Conservation (phyloP, 106 monocot genomes). For the Narthecium ossifragum region DNA sequence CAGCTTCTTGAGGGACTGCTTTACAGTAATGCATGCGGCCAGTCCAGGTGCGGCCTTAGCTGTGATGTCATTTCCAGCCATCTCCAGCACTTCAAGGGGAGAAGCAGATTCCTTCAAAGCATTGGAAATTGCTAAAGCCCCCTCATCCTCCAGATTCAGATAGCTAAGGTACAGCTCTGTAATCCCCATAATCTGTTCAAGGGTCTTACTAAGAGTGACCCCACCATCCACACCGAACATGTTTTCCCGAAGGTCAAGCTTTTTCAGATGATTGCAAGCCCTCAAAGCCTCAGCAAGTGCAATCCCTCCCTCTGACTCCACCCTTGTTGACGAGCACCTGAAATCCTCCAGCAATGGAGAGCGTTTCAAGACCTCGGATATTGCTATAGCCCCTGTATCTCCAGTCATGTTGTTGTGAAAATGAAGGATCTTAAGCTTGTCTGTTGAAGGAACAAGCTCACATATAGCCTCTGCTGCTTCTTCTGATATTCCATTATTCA, state of each 20-base stretch:
- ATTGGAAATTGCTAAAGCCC: slow-evolving; percentile 43
- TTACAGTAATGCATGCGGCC: slow-evolving; percentile 27
- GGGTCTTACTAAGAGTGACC: slow-evolving; percentile 43
- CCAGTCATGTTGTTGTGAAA: slow-evolving; percentile 89
- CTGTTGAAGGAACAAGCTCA: slow-evolving; percentile 76
- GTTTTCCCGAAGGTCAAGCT: slow-evolving; percentile 75
- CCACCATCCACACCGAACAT: slow-evolving; percentile 82
- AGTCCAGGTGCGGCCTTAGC: slow-evolving; percentile 31
- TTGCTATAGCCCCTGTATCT: slow-evolving; percentile 63
- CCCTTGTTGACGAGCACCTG: slow-evolving; percentile 83
- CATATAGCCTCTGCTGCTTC: slow-evolving; percentile 79
- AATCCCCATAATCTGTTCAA: slow-evolving; percentile 43
- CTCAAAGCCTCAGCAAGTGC: slow-evolving; percentile 56
- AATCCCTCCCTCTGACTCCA: slow-evolving; percentile 66
- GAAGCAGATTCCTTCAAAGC: slow-evolving; percentile 38
- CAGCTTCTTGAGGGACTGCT: slow-evolving; percentile 53
- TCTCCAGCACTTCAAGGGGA: slow-evolving; percentile 57
- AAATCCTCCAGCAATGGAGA: slow-evolving; percentile 67
- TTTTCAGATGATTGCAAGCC: slow-evolving; percentile 47
- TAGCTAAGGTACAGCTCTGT: slow-evolving; percentile 74
- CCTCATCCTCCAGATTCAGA: slow-evolving; percentile 79
- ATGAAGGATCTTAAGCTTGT: slow-evolving; percentile 72
- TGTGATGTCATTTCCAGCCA: slow-evolving; percentile 82
- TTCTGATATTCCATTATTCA: slow-evolving; percentile 93
- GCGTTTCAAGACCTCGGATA: slow-evolving; percentile 48